Percentiles rank a stretch among this genome's conserved stretches.
phyloP scores from a whole-genome alignment of 768 basidiomycete species.

The Phylloporus sp. region DNA sequence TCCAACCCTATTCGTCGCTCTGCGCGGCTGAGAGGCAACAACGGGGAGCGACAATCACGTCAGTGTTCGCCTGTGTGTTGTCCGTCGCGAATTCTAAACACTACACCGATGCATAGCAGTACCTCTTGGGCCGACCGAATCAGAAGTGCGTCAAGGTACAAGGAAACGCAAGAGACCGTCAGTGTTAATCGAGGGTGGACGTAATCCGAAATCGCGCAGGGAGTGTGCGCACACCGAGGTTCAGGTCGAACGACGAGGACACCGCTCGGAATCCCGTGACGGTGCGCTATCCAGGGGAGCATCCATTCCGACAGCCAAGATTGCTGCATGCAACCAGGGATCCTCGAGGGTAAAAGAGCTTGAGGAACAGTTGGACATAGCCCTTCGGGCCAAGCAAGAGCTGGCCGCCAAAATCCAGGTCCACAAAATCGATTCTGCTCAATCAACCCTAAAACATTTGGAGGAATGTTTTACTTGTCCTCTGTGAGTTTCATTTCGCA shows the following conservation, averaged over 20 bases:
- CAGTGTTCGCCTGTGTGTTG: constrained; percentile 5
- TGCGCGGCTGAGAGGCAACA: constrained; percentile 11
- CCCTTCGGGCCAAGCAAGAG: constrained; percentile 41
- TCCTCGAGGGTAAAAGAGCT: constrained; percentile 37
- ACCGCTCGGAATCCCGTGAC: neutral
- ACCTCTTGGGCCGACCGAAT: neutral
- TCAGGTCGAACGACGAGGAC: neutral
- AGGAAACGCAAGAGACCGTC: constrained; percentile 11
- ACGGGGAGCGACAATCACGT: constrained; percentile 6
- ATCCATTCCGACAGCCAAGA: neutral
- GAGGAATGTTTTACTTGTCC: constrained; percentile 65
- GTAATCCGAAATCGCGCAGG: constrained; percentile 5
- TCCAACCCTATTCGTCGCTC: constrained; percentile 18
- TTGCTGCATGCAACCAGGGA: constrained; percentile 30
- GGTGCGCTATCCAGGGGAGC: neutral
- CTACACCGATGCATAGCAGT: constrained; percentile 8
- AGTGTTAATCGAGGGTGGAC: neutral
- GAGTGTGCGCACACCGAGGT: constrained; percentile 11
- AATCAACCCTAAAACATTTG: constrained; percentile 45
- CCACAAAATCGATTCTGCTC: constrained; percentile 28
- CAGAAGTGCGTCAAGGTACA: neutral
- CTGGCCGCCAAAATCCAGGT: constrained; percentile 38
- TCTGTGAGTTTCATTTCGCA: constrained; percentile 39
- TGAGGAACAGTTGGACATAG: constrained; percentile 36
- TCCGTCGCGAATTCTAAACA: neutral